phyloP scores from a whole-genome alignment of 352 stramenopile genomes.

The Plasmopara halstedii region DNA sequence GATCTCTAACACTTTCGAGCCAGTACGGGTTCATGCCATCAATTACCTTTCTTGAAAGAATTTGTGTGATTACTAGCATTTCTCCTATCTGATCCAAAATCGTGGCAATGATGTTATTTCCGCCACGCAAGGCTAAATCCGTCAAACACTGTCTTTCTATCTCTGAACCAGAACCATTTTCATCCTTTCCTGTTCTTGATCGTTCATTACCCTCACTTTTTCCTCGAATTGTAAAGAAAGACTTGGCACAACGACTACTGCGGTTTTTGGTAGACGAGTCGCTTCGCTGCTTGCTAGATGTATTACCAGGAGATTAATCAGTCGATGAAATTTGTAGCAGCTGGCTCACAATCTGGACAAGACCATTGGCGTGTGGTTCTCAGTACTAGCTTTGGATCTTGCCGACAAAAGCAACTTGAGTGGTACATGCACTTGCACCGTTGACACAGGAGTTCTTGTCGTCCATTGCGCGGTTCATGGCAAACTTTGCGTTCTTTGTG shows the following conservation, averaged over 20 bases:
- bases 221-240: conserved; percentile 5
- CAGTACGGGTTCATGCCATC: conserved; percentile 29
- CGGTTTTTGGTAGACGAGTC: conserved; percentile 24
- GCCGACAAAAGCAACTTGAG: conserved; percentile 75
- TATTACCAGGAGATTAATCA: conserved; percentile 29
- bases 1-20: conserved; percentile 2
- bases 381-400: conserved; percentile 62
- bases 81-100: conserved; percentile 74
- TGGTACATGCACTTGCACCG: conserved; percentile 83
- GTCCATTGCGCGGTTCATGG: conserved; percentile 62
- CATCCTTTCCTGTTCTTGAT: conserved; percentile 1
- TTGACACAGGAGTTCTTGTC: conserved; percentile 67
- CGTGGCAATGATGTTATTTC: conserved; percentile 65
- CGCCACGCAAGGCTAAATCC: conserved; percentile 57
- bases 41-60: conserved; percentile 40
- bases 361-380: conserved; percentile 65
- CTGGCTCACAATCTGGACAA: conserved; percentile 70
- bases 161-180: conserved; percentile 20
- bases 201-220: conserved; percentile 18
- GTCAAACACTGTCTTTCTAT: conserved; percentile 55
- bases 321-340: conserved; percentile 10
- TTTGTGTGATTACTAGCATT: conserved; percentile 58
- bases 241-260: conserved; percentile 16
- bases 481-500: conserved; percentile 72
- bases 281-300: conserved; percentile 29